Evolutionary conservation across 129 eudicot species (phyloP).

Genomic region (Gnaphalium uliginosum): DNA sequence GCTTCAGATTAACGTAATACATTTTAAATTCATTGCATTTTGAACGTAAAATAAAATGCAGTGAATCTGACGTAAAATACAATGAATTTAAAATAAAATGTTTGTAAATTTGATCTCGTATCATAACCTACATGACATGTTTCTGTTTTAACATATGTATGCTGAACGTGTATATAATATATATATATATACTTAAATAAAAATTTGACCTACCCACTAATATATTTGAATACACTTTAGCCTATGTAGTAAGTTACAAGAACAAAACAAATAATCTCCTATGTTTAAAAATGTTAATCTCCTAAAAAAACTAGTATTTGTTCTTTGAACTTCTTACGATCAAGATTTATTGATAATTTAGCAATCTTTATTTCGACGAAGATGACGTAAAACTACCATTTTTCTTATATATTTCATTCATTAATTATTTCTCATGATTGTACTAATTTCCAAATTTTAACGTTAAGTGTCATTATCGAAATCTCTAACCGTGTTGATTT

Average conservation of each 20-base stretch:
- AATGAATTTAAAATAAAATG: too few relatives aligned
- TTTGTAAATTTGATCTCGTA: too few relatives aligned
- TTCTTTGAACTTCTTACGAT: neutral
- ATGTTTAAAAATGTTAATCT: neutral
- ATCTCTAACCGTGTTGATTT: conserved; percentile 18
- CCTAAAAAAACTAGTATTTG: neutral
- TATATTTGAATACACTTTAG: neutral
- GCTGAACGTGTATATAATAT: neutral
- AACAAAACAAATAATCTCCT: neutral
- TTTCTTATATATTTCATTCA: conserved; percentile 12
- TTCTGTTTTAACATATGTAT: neutral
- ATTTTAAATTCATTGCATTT: too few relatives aligned
- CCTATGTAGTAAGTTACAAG: neutral
- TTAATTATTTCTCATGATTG: neutral
- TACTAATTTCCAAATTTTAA: conserved; percentile 7
- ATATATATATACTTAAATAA: conserved; percentile 10
- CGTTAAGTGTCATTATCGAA: conserved; percentile 15
- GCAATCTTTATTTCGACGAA: neutral
- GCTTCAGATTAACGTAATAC: too few relatives aligned
- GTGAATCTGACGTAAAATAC: too few relatives aligned
- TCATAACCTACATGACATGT: neutral
- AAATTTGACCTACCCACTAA: conserved; percentile 24
- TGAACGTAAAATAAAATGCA: too few relatives aligned
- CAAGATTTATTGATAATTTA: neutral
- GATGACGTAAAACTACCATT: neutral